Base-by-base conservation (phyloP, 306 rosid genomes). In the Fragaria nilgerrensis region DNA sequence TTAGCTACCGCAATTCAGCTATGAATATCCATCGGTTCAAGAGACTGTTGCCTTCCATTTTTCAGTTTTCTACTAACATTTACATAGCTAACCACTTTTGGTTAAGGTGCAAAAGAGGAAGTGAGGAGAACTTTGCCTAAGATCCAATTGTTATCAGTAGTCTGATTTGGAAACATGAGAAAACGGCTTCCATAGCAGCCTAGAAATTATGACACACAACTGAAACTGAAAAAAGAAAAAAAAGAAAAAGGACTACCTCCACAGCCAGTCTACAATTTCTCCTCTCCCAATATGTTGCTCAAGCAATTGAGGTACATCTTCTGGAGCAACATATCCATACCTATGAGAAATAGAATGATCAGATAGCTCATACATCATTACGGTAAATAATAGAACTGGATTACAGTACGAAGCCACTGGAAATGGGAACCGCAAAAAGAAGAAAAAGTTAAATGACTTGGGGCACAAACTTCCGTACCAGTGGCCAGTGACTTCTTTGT, bases 321-420 rank as follows among this genome's bases (percentile, higher is more conserved):
- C 97, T 2, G 96, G 96, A 22, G 92, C 52, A 78, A 95, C 99
- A 81, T 92, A 95, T 47, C 98, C 98, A 83, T 95, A 95, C 99
- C 99, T 95, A 63, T 37, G 10, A 48, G 58, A 84, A 44, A 79
- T 2, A 44, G 1, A 50, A 58, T 53, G 49, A 22, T 32, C 52
- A 32, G 32, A 47, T n/a, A 32, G 53, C 55, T 43, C 41, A 71
- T 73, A 55, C 55, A 52, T 66, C 72, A 76, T 23, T 58, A 72
- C 20, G 59, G 56, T 9, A 84, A 78, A 66, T 53, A 75, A 48
- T 45, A 58, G 43, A 71, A 1, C 49, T 22, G 52, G 29, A 14
- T 77, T 41, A 41, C 63, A 61, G 74, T 71, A 0, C 36, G 37
- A 73, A 76, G 48, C 52, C 14, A 52, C n/a, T 36, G 37, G 5